These are phyloP conservation scores for Viridothelium virens DNA, from an alignment of 495 filamentous ascomycete species.

Conservation along the genomic window DNA sequence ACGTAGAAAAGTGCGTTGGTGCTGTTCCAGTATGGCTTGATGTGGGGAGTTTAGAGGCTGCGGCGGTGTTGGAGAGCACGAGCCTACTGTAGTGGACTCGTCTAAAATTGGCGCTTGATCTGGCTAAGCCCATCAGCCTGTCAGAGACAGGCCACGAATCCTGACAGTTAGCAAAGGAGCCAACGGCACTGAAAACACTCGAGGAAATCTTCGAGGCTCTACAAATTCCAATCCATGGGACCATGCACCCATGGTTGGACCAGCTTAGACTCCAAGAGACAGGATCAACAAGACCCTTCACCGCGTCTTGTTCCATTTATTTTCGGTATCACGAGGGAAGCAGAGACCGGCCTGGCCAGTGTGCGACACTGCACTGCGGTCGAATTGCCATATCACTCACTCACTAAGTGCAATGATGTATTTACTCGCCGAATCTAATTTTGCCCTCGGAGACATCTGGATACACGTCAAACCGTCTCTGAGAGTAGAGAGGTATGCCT, in stretches of 20 bases:
- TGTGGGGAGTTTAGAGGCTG: background rate
- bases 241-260: no score
- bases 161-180: background rate
- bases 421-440: conserved; percentile 28
- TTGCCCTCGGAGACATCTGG: conserved; percentile 68
- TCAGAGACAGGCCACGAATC: background rate
- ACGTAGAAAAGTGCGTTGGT: background rate
- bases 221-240: no score
- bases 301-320: background rate
- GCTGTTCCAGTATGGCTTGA: background rate
- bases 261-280: background rate
- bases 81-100: background rate
- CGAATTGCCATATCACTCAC: no score
- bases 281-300: background rate
- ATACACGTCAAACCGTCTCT: conserved; percentile 94
- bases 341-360: no score
- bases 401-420: background rate
- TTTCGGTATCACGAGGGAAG: background rate
- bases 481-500: conserved; percentile 73
- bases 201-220: background rate
- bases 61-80: conserved; percentile 3
- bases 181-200: background rate
- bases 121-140: background rate
- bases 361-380: no score
- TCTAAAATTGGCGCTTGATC: conserved; percentile 6